These are phyloP conservation scores for Perkinsela sp. DNA, from an alignment of 208 protist species.

Conservation along the genomic window DNA sequence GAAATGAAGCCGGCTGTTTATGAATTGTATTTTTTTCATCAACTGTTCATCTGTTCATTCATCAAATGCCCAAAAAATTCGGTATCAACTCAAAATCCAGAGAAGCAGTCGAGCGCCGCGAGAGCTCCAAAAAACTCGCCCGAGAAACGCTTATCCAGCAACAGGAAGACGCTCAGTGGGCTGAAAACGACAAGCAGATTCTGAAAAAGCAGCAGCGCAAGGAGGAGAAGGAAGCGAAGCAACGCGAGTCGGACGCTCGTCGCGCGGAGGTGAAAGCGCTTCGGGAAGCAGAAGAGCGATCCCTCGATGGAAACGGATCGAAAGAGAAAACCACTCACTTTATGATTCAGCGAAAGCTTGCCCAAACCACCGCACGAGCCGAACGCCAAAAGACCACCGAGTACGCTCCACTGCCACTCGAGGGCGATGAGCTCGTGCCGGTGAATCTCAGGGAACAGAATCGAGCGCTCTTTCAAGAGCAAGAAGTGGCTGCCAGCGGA, in stretches of 20 bases:
- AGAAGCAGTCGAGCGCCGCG: background rate
- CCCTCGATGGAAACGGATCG: background rate
- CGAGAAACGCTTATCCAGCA: background rate
- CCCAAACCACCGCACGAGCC: background rate
- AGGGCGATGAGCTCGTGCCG: background rate
- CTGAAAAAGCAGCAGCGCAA: slow-evolving; percentile 1
- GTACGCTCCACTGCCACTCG: background rate
- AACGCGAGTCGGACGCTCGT: background rate
- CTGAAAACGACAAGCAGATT: background rate
- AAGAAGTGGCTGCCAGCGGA: background rate
- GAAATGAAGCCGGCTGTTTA: no score
- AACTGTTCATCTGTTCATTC: no score
- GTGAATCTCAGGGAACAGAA: background rate
- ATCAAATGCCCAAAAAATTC: background rate
- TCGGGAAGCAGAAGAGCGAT: background rate
- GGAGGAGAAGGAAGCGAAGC: background rate
- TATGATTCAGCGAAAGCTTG: background rate
- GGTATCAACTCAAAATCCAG: background rate
- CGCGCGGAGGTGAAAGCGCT: background rate
- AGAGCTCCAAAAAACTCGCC: background rate
- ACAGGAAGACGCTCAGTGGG: background rate
- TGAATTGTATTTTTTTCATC: no score
- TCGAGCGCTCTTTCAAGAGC: background rate
- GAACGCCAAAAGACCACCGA: background rate
- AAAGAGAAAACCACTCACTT: background rate